Evolutionary conservation across 768 basidiomycete species (phyloP).

Genomic region (Goffeauzyma gilvescens): DNA sequence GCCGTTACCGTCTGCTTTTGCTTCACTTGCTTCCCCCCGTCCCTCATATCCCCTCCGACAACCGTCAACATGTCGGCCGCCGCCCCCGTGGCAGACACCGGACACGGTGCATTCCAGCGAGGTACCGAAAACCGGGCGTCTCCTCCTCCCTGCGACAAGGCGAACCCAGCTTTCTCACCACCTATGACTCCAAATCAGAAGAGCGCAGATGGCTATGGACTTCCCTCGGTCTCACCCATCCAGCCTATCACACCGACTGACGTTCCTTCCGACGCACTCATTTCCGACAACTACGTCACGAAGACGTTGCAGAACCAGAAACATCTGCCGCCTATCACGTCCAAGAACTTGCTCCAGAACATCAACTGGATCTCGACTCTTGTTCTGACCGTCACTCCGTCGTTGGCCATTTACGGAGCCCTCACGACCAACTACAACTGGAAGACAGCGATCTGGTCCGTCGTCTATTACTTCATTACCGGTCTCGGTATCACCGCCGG

Average conservation of each 20-base stretch:
- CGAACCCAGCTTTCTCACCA: slow-evolving; percentile 23
- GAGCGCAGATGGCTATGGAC: slow-evolving; percentile 1
- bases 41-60: not conserved
- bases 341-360: slow-evolving; percentile 46
- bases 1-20: not conserved
- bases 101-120: too few relatives aligned
- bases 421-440: slow-evolving; percentile 42
- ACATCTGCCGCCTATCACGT: slow-evolving; percentile 47
- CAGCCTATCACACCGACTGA: slow-evolving; percentile 22
- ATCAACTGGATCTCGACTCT: slow-evolving; percentile 48
- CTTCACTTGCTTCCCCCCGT: not conserved
- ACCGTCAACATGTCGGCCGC: slow-evolving; percentile 6
- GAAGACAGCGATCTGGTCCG: slow-evolving; percentile 51
- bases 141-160: slow-evolving; percentile 17
- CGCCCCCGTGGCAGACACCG: slow-evolving; percentile 4
- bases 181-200: slow-evolving; percentile 19
- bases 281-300: slow-evolving; percentile 67
- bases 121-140: slow-evolving; percentile 1
- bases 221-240: slow-evolving; percentile 7
- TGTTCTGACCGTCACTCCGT: slow-evolving; percentile 55
- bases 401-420: slow-evolving; percentile 54
- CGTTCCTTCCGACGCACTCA: slow-evolving; percentile 31
- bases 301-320: slow-evolving; percentile 53
- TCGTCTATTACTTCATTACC: slow-evolving; percentile 61
- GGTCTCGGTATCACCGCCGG: slow-evolving; percentile 60